Evolutionary conservation across 2,329 filamentous ascomycete species (phyloP).

Genomic region (Aspergillus sp.): DNA sequence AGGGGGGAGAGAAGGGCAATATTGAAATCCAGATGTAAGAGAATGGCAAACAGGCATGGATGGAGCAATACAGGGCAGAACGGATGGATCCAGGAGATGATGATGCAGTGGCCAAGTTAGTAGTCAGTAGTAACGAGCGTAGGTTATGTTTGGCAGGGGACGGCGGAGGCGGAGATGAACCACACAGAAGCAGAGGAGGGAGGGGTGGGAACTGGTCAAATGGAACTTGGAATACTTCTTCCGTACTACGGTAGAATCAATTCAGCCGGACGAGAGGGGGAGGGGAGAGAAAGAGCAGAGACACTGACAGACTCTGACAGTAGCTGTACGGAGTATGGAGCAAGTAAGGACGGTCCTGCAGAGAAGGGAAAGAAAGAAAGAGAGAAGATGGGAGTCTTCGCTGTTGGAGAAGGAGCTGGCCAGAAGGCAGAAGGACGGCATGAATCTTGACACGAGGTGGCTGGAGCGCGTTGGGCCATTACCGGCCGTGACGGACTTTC

Average conservation of each 20-base stretch:
- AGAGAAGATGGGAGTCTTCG: background rate
- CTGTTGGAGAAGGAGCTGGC: conserved; percentile 1
- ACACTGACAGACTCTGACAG: too few relatives aligned
- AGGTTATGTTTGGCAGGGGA: background rate
- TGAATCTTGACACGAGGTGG: conserved; percentile 4
- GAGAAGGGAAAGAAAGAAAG: background rate
- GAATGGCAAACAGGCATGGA: background rate
- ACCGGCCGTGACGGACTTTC: conserved; percentile 8
- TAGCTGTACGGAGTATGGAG: too few relatives aligned
- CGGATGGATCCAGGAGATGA: background rate
- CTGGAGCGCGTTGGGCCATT: conserved; percentile 10
- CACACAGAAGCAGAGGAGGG: background rate
- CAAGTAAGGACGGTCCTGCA: too few relatives aligned
- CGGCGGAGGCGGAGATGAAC: background rate
- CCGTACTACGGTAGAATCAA: background rate
- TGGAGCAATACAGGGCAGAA: background rate
- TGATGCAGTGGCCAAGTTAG: background rate
- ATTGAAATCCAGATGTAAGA: background rate
- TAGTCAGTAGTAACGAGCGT: background rate
- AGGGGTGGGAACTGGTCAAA: background rate
- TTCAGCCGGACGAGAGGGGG: background rate
- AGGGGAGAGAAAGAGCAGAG: background rate
- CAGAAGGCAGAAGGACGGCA: conserved; percentile 7
- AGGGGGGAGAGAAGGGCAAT: background rate
- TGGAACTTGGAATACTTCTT: too few relatives aligned